Evolutionary conservation across 768 basidiomycete genomes (phyloP), one percentile per base, ranked within the genome.

Genomic region (Tricholoma bakamatsutake): DNA sequence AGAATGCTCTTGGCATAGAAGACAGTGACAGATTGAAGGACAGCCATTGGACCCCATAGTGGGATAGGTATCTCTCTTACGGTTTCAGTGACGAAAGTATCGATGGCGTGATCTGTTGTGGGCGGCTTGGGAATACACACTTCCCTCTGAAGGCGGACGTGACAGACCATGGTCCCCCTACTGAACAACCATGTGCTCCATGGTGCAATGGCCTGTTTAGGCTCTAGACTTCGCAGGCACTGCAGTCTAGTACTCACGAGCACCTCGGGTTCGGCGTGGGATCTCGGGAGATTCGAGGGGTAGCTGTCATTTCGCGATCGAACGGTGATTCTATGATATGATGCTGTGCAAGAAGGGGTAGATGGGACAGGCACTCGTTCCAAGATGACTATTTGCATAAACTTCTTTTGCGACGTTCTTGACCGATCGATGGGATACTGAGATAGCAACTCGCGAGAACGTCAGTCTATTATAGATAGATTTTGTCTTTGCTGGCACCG

Each of bases 1-100:
- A 59, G 42, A 63, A 67, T 56, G 59, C 61, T 37, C 65, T 67
- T 43, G 62, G 62, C 13, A 54, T 64, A 45, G 61, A 66, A 35
- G 57, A 56, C 24, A 24, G 46, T 51, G 53, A 48, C 39, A 42
- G 54, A 57, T 56, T 48, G 53, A 59, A 46, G 28, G 53, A 33
- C 13, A 11, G 56, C 56, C 59, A 50, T 50, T 53, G 28, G 52
- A 53, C 2, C 8, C 13, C 31, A 51, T 58, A 24, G 21, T 24
- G 21, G 21, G 21, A 24, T 24, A 50, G 59, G 17, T 40, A 33
- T 49, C 33, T 54, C 37, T 42, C 31, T 12, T 24, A 13, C 21
- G 33, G 18, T 43, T 48, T 46, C 42, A 46, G 42, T 45, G 51
- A 40, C 37, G 53, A 54, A 56, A 54, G 15, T 33, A 54, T 55